Conservation (phyloP, 768 basidiomycete genomes). For the Lactifluus subvellereus region DNA sequence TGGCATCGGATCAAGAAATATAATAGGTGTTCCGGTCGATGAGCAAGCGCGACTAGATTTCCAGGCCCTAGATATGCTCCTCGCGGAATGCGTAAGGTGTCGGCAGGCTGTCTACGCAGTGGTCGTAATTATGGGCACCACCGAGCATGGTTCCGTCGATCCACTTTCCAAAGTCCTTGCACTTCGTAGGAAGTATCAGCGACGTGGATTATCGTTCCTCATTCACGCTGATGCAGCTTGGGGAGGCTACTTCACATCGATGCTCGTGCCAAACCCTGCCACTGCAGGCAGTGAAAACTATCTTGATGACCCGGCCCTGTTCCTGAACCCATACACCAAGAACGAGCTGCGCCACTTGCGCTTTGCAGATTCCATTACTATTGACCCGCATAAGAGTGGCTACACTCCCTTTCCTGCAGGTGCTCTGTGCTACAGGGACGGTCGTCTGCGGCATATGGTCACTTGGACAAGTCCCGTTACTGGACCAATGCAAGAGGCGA, state of each 20-base stretch:
- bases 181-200: slow-evolving; percentile 32
- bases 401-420: slow-evolving; percentile 42
- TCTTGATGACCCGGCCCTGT: slow-evolving; percentile 27
- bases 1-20: slow-evolving; percentile 39
- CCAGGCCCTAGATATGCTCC: slow-evolving; percentile 25
- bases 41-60: slow-evolving; percentile 34
- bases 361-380: slow-evolving; percentile 37
- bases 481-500: slow-evolving; percentile 30
- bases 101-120: slow-evolving; percentile 38
- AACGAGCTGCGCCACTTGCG: slow-evolving; percentile 28
- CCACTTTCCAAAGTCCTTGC: slow-evolving; percentile 36
- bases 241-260: slow-evolving; percentile 42
- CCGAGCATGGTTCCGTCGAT: slow-evolving; percentile 42
- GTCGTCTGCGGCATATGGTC: slow-evolving; percentile 33
- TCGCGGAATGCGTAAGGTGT: slow-evolving; percentile 31
- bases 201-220: slow-evolving; percentile 35
- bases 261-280: slow-evolving; percentile 25
- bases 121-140: slow-evolving; percentile 40
- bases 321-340: slow-evolving; percentile 30
- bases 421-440: slow-evolving; percentile 37
- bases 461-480: slow-evolving; percentile 36
- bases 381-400: slow-evolving; percentile 41
- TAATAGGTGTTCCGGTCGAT: slow-evolving; percentile 35
- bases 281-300: background rate
- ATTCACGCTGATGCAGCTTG: slow-evolving; percentile 44